phyloP scores from a whole-genome alignment of 495 filamentous ascomycete species.

The Parachaetomium inaequale region DNA sequence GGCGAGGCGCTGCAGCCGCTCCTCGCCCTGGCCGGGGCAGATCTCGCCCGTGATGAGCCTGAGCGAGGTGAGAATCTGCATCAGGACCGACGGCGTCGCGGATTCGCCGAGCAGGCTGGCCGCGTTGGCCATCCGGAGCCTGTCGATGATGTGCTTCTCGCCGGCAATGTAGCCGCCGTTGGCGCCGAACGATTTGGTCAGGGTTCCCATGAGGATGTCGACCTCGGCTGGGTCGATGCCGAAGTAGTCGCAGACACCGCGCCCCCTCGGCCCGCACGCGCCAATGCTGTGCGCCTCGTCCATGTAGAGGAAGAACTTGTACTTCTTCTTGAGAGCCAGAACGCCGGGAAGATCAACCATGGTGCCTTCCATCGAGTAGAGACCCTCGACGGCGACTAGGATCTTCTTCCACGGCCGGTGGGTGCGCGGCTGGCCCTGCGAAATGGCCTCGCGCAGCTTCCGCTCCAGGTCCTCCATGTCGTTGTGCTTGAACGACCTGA shows the following conservation, averaged over 20 bases:
- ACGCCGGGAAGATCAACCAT: conserved; percentile 94
- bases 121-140: conserved; percentile 79
- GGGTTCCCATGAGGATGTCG: conserved; percentile 95
- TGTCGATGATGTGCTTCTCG: conserved; percentile 86
- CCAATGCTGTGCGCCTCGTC: conserved; percentile 98
- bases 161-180: conserved; percentile 96
- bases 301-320: conserved; percentile 93
- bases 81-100: conserved; percentile 77
- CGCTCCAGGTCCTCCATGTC: conserved; percentile 84
- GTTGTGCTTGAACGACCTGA: conserved; percentile 95
- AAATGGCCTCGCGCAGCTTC: conserved; percentile 83
- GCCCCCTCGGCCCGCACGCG: conserved; percentile 80
- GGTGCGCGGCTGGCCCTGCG: conserved; percentile 92
- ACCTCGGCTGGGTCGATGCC: conserved; percentile 81
- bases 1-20: conserved; percentile 90
- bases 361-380: conserved; percentile 99
- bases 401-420: conserved; percentile 99
- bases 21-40: conserved; percentile 86
- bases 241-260: conserved; percentile 97
- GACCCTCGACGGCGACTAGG: conserved; percentile 88
- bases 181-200: conserved; percentile 97
- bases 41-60: conserved; percentile 85
- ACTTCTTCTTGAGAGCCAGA: conserved; percentile 79
- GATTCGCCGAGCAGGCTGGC: conserved; percentile 85
- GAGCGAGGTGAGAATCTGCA: conserved; percentile 81